Conservation (phyloP, 2,329 filamentous ascomycete species). For the Aphanocladium album region DNA sequence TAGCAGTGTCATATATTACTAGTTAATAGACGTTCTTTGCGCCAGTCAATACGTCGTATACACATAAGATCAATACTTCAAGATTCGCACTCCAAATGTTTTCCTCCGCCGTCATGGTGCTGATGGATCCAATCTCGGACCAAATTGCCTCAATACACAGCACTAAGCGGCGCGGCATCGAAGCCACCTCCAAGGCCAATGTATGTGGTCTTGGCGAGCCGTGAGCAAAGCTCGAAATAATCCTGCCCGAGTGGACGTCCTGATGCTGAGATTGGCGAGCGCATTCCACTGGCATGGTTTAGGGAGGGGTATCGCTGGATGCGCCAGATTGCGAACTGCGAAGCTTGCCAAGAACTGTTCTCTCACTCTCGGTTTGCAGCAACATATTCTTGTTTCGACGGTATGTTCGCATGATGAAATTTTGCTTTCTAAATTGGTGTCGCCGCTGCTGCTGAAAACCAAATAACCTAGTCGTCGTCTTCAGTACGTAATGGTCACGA, state of each 20-base stretch:
- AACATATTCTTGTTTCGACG: background rate
- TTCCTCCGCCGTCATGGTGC: background rate
- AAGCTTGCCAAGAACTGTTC: too few species aligned
- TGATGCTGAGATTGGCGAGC: background rate
- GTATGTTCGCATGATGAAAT: background rate
- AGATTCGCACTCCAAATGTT: background rate
- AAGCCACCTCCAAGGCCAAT: background rate
- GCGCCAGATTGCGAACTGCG: too few species aligned
- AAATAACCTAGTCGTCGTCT: background rate
- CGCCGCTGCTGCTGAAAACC: background rate
- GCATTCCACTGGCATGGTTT: background rate
- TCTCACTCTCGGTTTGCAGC: background rate
- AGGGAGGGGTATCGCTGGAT: too few species aligned
- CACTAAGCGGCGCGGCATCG: background rate
- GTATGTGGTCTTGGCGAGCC: background rate
- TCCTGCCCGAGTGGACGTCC: background rate
- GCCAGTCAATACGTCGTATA: background rate
- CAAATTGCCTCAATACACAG: background rate
- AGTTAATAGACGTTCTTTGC: background rate
- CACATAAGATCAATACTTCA: background rate
- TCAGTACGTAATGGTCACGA: slow-evolving; percentile 3
- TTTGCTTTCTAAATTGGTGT: background rate
- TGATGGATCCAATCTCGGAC: background rate
- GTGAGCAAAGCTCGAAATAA: background rate
- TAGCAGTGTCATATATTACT: background rate